Percentiles rank a stretch among this genome's conserved stretches.
These are phyloP conservation scores for Auricularia cornea DNA, from an alignment of 768 basidiomycete species.

Conservation along the genomic window DNA sequence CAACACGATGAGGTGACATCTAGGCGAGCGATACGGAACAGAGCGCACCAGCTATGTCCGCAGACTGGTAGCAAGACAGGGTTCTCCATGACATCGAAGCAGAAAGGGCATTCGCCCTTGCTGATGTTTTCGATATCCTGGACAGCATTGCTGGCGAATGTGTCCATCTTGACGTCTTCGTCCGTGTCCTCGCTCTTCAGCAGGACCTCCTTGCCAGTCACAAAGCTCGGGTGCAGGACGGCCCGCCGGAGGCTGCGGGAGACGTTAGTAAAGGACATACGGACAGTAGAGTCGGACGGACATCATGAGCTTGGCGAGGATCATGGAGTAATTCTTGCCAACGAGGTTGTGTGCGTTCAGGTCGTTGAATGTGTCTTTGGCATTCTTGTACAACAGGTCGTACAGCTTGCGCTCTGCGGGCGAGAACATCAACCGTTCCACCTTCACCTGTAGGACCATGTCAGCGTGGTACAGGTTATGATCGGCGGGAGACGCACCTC, in stretches of 20 bases:
- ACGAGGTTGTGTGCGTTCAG: constrained; percentile 71
- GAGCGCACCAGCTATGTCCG: constrained; percentile 68
- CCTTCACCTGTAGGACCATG: constrained; percentile 38
- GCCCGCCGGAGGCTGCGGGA: constrained; percentile 70
- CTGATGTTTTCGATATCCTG: constrained; percentile 27
- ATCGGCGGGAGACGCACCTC: no score
- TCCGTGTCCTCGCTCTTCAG: constrained; percentile 22
- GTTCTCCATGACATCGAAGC: constrained; percentile 67
- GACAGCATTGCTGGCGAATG: constrained; percentile 48
- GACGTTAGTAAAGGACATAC: constrained; percentile 5
- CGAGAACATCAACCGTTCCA: constrained; percentile 76
- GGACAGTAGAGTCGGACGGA: constrained; percentile 31
- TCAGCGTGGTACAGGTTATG: no score
- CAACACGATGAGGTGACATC: neutral
- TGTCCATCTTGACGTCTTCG: constrained; percentile 44
- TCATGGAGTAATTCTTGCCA: constrained; percentile 76
- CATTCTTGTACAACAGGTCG: constrained; percentile 72
- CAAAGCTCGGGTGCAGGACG: constrained; percentile 83
- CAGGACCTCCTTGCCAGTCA: constrained; percentile 43
- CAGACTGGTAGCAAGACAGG: constrained; percentile 67
- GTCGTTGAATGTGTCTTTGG: constrained; percentile 72
- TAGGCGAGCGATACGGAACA: no score
- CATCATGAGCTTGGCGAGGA: constrained; percentile 94
- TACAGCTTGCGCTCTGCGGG: constrained; percentile 79
- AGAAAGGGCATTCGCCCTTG: constrained; percentile 66